Evolutionary conservation across 179 eudicot genomes (phyloP).

Genomic region (Gypsophila paniculata): DNA sequence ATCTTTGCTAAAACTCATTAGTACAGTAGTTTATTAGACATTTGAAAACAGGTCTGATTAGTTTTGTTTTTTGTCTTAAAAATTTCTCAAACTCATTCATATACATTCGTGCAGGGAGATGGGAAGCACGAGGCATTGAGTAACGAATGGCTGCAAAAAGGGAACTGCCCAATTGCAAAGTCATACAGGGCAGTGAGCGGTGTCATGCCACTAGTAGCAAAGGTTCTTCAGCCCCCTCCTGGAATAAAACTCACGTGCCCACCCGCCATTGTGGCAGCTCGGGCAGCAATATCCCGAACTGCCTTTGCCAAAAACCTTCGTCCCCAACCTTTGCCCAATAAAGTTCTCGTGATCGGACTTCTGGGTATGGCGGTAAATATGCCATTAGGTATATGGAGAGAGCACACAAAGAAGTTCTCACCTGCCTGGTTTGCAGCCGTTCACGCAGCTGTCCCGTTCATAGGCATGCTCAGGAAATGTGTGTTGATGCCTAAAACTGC

Average conservation of each 20-base stretch:
- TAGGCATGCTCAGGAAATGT: constrained; percentile 74
- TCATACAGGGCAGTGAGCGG: constrained; percentile 82
- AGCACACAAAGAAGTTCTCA: constrained; percentile 81
- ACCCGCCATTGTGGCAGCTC: constrained; percentile 70
- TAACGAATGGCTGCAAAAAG: constrained; percentile 76
- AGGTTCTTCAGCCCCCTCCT: constrained; percentile 72
- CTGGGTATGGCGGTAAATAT: constrained; percentile 85
- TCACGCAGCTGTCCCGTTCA: constrained; percentile 90
- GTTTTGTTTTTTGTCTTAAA: not conserved
- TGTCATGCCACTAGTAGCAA: constrained; percentile 79
- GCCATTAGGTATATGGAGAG: constrained; percentile 89
- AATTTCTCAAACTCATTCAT: not conserved
- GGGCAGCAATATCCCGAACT: constrained; percentile 75
- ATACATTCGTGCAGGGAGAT: constrained; percentile 43
- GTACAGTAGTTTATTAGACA: not conserved
- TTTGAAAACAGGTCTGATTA: not conserved
- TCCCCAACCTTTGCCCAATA: constrained; percentile 75
- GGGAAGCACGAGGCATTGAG: constrained; percentile 74
- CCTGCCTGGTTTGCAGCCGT: constrained; percentile 88
- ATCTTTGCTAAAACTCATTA: no score
- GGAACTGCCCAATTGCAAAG: constrained; percentile 83
- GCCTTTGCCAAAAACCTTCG: constrained; percentile 78
- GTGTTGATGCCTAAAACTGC: constrained; percentile 89
- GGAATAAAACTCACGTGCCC: constrained; percentile 74
- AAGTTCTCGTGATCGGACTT: constrained; percentile 66